Evolutionary conservation across 1,284 basidiomycete species (phyloP).

Genomic region (Singerocomus rubriflavus): DNA sequence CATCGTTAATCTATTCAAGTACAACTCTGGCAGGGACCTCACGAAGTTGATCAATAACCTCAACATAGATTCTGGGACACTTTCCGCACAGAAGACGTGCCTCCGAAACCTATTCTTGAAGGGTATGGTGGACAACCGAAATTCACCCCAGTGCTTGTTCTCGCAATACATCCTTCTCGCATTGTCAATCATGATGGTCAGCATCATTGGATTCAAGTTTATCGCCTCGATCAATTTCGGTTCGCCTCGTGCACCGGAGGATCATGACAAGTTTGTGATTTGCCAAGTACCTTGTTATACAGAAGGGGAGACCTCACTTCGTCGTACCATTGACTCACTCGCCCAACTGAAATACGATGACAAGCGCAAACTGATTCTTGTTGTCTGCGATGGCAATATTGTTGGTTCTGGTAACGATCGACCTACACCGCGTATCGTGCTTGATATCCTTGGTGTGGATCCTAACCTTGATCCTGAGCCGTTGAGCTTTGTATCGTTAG

Average conservation of each 20-base stretch:
- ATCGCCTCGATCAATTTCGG: conserved; percentile 91
- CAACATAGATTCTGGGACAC: conserved; percentile 60
- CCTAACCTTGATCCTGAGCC: conserved; percentile 93
- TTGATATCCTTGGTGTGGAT: conserved; percentile 95
- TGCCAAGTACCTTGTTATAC: conserved; percentile 99
- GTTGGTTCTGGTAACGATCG: conserved; percentile 94
- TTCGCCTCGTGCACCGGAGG: conserved; percentile 82
- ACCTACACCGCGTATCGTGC: conserved; percentile 89
- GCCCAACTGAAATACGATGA: conserved; percentile 96
- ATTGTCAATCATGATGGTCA: conserved; percentile 90
- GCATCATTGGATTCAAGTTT: conserved; percentile 96
- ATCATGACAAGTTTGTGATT: conserved; percentile 98
- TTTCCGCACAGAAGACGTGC: conserved; percentile 81
- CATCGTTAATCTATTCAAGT: conserved; percentile 82
- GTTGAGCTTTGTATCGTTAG: conserved; percentile 89
- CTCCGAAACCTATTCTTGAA: conserved; percentile 91
- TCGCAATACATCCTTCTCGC: conserved; percentile 90
- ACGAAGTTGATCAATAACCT: conserved; percentile 66
- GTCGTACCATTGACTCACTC: conserved; percentile 91
- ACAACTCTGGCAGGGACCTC: conserved; percentile 81
- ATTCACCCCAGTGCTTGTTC: conserved; percentile 90
- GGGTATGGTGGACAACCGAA: conserved; percentile 89
- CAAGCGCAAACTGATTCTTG: conserved; percentile 91
- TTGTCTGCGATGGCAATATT: conserved; percentile 99
- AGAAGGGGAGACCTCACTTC: conserved; percentile 87